Evolutionary conservation across 179 eudicot genomes (phyloP).

Genomic region (Patellifolia procumbens): DNA sequence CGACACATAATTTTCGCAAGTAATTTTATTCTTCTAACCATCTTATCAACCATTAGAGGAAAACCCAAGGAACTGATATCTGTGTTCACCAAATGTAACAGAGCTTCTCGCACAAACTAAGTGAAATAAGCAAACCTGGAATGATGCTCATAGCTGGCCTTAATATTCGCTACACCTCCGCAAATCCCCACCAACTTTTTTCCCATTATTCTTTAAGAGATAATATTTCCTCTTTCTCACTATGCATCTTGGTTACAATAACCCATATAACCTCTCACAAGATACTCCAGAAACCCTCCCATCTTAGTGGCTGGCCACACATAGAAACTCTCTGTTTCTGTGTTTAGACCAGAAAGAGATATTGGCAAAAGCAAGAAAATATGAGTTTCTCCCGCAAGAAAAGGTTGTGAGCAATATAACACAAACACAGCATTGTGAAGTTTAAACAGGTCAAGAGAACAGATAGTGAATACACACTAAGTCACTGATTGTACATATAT

Average conservation of each 20-base stretch:
- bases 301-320: neutral
- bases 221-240: neutral
- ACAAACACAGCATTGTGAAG: neutral
- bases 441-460: neutral
- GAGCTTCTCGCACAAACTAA: neutral
- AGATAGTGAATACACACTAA: neutral
- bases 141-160: neutral
- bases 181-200: neutral
- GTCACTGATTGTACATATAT: neutral
- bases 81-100: neutral
- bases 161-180: neutral
- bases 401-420: constrained; percentile 8
- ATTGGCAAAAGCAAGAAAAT: neutral
- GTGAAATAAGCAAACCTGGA: neutral
- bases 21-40: neutral
- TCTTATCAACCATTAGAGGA: neutral
- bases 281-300: constrained; percentile 4
- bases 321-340: neutral
- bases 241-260: neutral
- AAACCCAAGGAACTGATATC: neutral
- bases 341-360: neutral
- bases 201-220: neutral
- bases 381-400: neutral
- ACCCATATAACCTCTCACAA: neutral
- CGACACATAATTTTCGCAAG: neutral